Evolutionary conservation across 2,329 filamentous ascomycete species (phyloP), one percentile per base, ranked within the genome.

Genomic region (Aspergillus novofumigatus): DNA sequence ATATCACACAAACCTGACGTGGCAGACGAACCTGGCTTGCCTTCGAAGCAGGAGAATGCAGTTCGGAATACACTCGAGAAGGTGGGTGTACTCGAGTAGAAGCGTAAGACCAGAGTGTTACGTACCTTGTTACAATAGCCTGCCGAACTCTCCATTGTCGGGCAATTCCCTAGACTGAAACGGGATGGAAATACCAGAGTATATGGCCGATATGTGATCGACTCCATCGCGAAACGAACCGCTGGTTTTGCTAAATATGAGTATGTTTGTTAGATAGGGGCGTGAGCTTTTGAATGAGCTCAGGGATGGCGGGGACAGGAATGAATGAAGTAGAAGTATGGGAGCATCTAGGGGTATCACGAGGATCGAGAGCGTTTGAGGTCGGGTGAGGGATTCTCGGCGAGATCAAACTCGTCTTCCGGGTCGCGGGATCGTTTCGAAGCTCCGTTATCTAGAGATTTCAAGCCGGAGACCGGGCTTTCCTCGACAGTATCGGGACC

Each of bases 301-400:
- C 10, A 54, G 54, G 20, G 28, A 41, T 35, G 26, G 45, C 52
- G 32, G 35, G 52, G 59, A 55, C 48, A 41, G 42, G 38, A 26
- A 41, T 25, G 51, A 53, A 45, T 26, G 35, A 23, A 51, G 49
- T 35, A 52, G 9, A 52, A 45, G 48, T 45, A 38, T 45, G 28
- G 49, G 25, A 44, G 47, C 57, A 35, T n/a, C 48, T 47, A 38
- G 28, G 20, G 51, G 51, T 50, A 62, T 70, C 62, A 71, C 71
- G 73, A 77, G 64, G 77, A 77, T 56, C 81, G 81, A 67, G 77
- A 78, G 65, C 82, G 82, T 74, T 83, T 85, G 71, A 75, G 68
- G 68, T 81, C 81, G 74, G 64, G 57, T 42, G 60, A 58, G 14
- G 60, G 59, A 29, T 53, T 62, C 62, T 64, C 65, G 38, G 56